Conservation (phyloP, 1,284 basidiomycete genomes). For the Trichosporon sp. region DNA sequence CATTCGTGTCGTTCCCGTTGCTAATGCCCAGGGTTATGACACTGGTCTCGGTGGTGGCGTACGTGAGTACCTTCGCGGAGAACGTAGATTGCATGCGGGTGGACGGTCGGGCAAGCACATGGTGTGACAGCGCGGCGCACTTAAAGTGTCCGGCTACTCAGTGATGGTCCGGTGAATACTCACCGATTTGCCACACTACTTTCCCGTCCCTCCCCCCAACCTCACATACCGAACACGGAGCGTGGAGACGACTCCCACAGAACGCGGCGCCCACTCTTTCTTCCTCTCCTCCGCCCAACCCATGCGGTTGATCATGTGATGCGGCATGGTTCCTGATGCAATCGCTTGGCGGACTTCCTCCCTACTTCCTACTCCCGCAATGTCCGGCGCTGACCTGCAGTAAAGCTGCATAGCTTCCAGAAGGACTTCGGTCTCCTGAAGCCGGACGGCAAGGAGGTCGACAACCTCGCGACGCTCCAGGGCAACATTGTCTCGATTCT, state of each 20-base stretch:
- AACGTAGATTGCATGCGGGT: no score
- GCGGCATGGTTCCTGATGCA: neutral
- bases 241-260: neutral
- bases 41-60: conserved; percentile 38
- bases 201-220: neutral
- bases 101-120: neutral
- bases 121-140: neutral
- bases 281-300: neutral
- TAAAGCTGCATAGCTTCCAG: conserved; percentile 57
- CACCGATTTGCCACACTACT: neutral
- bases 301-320: neutral
- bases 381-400: conserved; percentile 40
- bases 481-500: conserved; percentile 61
- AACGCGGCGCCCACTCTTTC: neutral
- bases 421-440: conserved; percentile 55
- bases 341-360: neutral
- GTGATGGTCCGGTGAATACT: neutral
- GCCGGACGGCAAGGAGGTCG: conserved; percentile 42
- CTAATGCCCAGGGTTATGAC: neutral
- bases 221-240: neutral
- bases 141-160: neutral
- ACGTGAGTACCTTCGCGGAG: conserved; percentile 4
- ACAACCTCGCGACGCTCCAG: conserved; percentile 29
- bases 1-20: conserved; percentile 41
- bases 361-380: neutral